Conservation (phyloP, 768 basidiomycete species). For the Tricholoma flavovirens region DNA sequence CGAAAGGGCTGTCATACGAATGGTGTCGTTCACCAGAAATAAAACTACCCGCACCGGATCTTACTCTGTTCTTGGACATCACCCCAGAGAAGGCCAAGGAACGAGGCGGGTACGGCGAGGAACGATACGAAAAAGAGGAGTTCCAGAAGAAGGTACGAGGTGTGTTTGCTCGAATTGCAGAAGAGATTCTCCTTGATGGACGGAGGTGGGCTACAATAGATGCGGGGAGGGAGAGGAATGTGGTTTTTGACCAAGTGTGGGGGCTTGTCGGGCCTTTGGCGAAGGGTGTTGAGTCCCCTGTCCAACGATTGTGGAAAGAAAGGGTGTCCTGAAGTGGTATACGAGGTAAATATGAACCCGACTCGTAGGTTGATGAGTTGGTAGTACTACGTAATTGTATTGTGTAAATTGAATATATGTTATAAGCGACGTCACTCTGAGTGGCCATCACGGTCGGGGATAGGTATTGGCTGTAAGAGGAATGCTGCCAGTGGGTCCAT, state of each 20-base stretch:
- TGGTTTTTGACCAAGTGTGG: slow-evolving; percentile 56
- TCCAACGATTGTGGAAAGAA: slow-evolving; percentile 50
- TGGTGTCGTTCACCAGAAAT: slow-evolving; percentile 88
- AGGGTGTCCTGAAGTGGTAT: too few relatives aligned
- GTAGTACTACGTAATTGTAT: too few relatives aligned
- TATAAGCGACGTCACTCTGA: too few relatives aligned
- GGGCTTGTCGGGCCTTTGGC: slow-evolving; percentile 37
- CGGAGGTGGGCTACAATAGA: slow-evolving; percentile 51
- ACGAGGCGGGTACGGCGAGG: slow-evolving; percentile 80
- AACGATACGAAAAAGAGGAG: slow-evolving; percentile 81
- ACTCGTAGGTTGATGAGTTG: too few relatives aligned
- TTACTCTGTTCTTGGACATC: slow-evolving; percentile 84
- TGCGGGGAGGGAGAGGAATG: slow-evolving; percentile 45
- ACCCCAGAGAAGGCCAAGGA: slow-evolving; percentile 57
- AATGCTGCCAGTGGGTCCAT: too few relatives aligned
- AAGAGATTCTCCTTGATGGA: slow-evolving; percentile 35
- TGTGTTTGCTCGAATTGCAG: slow-evolving; percentile 52
- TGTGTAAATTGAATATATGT: too few relatives aligned
- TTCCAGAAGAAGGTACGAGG: slow-evolving; percentile 62
- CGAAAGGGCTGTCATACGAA: slow-evolving; percentile 63
- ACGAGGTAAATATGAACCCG: too few relatives aligned
- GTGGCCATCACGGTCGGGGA: too few relatives aligned
- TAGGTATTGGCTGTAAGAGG: too few relatives aligned
- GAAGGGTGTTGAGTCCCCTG: slow-evolving; percentile 31
- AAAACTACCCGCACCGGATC: slow-evolving; percentile 84